Percentiles rank a stretch among this genome's conserved stretches.
Conservation (phyloP, 192 early-diverging fungal species). For the Mortierella antarctica region DNA sequence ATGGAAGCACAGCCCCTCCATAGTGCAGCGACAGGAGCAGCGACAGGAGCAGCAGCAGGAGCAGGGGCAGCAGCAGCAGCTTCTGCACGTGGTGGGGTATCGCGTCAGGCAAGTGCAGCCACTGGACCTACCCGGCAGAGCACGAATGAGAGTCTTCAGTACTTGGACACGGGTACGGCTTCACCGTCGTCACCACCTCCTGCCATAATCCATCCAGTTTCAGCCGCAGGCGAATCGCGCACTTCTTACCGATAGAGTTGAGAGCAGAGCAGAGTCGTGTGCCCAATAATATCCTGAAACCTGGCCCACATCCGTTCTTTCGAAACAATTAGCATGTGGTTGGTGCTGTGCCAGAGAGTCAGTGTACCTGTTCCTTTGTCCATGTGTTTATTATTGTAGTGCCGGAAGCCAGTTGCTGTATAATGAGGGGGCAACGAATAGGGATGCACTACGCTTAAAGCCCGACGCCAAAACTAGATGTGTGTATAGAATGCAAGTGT, state of each 20-base stretch:
- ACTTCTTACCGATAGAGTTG: background rate
- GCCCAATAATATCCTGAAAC: no score
- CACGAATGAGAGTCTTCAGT: constrained; percentile 3
- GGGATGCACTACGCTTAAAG: constrained; percentile 8
- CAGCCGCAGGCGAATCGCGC: background rate
- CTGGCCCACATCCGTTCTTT: no score
- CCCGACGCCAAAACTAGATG: constrained; percentile 28
- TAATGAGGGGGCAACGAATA: background rate
- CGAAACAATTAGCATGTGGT: background rate
- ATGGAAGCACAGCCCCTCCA: background rate
- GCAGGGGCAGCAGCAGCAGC: background rate
- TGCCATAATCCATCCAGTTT: background rate
- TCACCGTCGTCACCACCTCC: background rate
- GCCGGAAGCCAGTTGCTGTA: background rate
- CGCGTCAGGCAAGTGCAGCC: background rate
- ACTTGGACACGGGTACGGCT: background rate
- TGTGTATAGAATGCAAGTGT: no score
- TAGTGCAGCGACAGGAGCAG: no score
- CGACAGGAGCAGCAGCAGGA: background rate
- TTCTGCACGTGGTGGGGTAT: background rate
- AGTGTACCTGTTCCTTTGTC: background rate
- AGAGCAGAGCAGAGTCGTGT: no score
- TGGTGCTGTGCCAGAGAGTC: background rate
- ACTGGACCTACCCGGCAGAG: background rate
- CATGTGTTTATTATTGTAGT: background rate